Conservation (phyloP, 305 asterid species). For the Solanum hybrid region DNA sequence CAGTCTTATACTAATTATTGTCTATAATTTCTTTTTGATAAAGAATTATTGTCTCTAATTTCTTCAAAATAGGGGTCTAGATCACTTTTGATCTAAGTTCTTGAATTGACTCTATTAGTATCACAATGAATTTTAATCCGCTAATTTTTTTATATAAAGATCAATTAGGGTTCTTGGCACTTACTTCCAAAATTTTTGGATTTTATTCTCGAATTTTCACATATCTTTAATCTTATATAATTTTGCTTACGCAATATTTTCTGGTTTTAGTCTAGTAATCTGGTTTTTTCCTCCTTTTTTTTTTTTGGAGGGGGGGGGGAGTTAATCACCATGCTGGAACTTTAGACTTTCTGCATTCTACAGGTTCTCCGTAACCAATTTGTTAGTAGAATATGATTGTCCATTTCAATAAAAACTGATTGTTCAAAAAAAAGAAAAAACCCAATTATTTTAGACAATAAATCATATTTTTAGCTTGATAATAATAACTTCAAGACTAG, state of each 20-base stretch:
- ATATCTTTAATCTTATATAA: background rate
- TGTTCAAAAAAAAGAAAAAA: background rate
- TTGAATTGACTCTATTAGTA: background rate
- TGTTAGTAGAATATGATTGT: background rate
- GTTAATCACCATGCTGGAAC: background rate
- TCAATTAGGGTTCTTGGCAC: background rate
- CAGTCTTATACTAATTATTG: background rate
- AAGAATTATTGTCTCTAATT: background rate
- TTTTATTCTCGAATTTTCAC: background rate
- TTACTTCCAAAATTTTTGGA: background rate
- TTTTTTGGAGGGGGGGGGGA: too few relatives aligned
- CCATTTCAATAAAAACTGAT: background rate
- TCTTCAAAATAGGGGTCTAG: background rate
- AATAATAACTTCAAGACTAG: background rate
- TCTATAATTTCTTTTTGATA: background rate
- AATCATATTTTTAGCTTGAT: background rate
- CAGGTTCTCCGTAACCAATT: background rate
- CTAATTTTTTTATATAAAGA: background rate
- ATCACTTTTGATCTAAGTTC: background rate
- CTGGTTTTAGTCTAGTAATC: background rate
- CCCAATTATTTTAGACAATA: background rate
- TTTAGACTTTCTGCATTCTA: background rate
- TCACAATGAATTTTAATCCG: background rate
- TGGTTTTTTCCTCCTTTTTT: background rate
- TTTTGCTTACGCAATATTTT: background rate